These are phyloP conservation scores for Boletus sensibilis DNA, from an alignment of 768 basidiomycete species.

Conservation along the genomic window DNA sequence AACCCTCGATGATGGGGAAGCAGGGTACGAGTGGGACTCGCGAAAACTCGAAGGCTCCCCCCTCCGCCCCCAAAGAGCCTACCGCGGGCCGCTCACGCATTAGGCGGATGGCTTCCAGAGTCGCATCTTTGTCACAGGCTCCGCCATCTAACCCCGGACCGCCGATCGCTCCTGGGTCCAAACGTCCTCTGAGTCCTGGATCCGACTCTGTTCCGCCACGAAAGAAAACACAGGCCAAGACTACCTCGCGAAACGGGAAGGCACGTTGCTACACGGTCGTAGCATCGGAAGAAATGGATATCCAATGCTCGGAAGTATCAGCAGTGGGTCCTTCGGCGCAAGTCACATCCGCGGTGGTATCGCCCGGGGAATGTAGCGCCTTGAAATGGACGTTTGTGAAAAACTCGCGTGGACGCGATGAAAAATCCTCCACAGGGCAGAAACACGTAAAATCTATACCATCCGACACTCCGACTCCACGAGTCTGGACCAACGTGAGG, in stretches of 20 bases:
- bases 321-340: not conserved
- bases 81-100: not conserved
- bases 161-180: not conserved
- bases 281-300: not conserved
- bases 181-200: conserved; percentile 19
- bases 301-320: not conserved
- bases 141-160: not conserved
- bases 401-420: not conserved
- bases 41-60: not conserved
- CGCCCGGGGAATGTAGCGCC: not conserved
- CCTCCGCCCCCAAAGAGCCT: not conserved
- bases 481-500: conserved; percentile 33
- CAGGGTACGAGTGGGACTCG: not conserved
- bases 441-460: not conserved
- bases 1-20: not conserved
- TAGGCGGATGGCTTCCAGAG: not conserved
- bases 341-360: not conserved
- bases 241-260: not conserved
- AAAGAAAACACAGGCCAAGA: conserved; percentile 10
- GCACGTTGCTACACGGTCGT: not conserved
- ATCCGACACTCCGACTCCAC: conserved; percentile 10
- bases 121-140: not conserved
- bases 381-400: conserved; percentile 23
- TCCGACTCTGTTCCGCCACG: not conserved
- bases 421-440: not conserved